phyloP scores from a whole-genome alignment of 2,329 filamentous ascomycete species.

The Xylariaceae sp. region DNA sequence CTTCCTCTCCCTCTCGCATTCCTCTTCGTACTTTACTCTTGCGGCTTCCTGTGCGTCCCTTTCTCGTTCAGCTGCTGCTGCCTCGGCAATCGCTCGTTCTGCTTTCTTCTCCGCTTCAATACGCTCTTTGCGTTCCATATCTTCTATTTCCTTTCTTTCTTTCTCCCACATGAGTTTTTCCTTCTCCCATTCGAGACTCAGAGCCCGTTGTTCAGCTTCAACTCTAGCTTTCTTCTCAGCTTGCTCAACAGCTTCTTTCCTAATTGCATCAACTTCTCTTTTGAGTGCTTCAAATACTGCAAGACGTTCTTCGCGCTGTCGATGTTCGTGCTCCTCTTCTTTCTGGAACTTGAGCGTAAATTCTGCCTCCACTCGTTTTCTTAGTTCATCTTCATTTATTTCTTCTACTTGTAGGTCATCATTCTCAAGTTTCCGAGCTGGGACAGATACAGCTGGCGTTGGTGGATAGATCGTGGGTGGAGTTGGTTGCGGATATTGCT shows the following conservation, averaged over 20 bases:
- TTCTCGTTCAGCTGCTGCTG: constrained; percentile 1
- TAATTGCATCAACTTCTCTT: constrained; percentile 12
- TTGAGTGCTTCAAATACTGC: constrained; percentile 12
- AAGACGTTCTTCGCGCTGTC: constrained; percentile 9
- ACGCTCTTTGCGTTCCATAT: neutral
- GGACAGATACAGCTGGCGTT: neutral
- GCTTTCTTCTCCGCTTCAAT: too few relatives aligned
- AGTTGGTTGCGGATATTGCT: too few relatives aligned
- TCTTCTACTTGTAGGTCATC: neutral
- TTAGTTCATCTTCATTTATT: constrained; percentile 1
- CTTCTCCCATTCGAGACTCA: constrained; percentile 8
- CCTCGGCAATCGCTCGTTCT: constrained; percentile 5
- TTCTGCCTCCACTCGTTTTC: constrained; percentile 10
- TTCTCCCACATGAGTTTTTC: constrained; percentile 15
- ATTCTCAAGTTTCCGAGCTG: neutral
- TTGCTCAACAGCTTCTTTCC: constrained; percentile 10
- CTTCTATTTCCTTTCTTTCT: constrained; percentile 6
- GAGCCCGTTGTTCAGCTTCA: constrained; percentile 8
- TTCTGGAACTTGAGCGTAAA: constrained; percentile 8
- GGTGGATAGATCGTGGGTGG: too few relatives aligned
- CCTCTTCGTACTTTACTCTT: neutral
- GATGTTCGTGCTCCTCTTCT: constrained; percentile 3
- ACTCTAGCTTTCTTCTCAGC: constrained; percentile 11
- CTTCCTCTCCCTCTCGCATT: constrained; percentile 7
- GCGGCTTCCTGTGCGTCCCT: neutral